Evolutionary conservation across 768 basidiomycete genomes (phyloP).

Genomic region (Lactarius quietus): DNA sequence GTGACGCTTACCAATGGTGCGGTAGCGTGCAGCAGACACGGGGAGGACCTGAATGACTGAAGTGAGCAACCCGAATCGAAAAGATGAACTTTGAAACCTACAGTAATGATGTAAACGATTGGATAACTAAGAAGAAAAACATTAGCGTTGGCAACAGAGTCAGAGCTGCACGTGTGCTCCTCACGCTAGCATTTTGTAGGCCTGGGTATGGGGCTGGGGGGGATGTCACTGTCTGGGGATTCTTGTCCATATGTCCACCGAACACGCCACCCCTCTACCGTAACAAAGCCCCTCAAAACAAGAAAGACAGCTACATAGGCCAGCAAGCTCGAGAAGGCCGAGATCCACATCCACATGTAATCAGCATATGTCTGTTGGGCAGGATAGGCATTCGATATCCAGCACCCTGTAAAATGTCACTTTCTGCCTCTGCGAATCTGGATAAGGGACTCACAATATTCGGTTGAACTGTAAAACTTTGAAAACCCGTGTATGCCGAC

Average conservation of each 20-base stretch:
- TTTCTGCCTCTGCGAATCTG: background rate
- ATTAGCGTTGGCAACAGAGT: constrained; percentile 6
- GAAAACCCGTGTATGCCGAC: constrained; percentile 35
- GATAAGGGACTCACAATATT: constrained; percentile 39
- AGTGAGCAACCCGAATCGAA: background rate
- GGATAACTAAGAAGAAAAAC: constrained; percentile 39
- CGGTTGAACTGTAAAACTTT: constrained; percentile 40
- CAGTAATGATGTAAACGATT: constrained; percentile 40
- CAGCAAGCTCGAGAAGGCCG: constrained; percentile 40
- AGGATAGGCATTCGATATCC: constrained; percentile 39
- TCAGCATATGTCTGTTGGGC: constrained; percentile 44
- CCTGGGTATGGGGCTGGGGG: constrained; percentile 31
- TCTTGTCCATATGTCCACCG: constrained; percentile 26
- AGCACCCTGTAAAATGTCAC: constrained; percentile 42
- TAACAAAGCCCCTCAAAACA: constrained; percentile 38
- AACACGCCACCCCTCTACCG: constrained; percentile 34
- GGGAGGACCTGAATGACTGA: constrained; percentile 35
- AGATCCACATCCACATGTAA: constrained; percentile 52
- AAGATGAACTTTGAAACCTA: constrained; percentile 17
- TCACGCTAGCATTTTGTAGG: constrained; percentile 48
- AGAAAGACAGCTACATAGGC: constrained; percentile 46
- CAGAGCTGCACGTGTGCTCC: constrained; percentile 20
- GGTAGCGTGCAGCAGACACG: constrained; percentile 41
- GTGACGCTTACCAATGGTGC: constrained; percentile 31
- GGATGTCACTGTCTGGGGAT: background rate